Base-by-base conservation (phyloP, 192 early-diverging fungal species). In the Coemansia erecta region DNA sequence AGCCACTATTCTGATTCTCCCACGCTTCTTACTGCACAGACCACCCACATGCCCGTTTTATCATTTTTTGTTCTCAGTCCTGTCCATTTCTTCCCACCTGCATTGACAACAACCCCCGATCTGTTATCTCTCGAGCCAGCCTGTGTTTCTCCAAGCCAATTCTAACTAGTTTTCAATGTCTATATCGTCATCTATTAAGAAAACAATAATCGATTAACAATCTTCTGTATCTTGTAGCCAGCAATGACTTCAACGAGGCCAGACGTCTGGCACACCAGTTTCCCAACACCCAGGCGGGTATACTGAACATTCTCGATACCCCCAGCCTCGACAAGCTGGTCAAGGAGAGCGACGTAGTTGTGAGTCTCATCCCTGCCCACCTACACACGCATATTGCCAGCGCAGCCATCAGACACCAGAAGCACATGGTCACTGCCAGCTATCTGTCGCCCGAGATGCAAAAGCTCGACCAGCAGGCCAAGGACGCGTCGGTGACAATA, bases 381-480 rank as follows among this genome's bases (percentile, higher is more conserved):
- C 81, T 98, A 54, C 81, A 82, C 60, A 69, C 78, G 14, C 64
- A 51, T 3, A 42, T 82, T 2, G 81, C 81, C 11, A 80, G 88
- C 41, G 73, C 80, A 3, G 90, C 92, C 22, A 86, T 98, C 54
- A 81, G 86, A 48, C 78, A 91, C 61, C 85, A 85, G 60, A 98
- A 94, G 75, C 89, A 93, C 70, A 89, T 97, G 84, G 92, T 97
- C 19, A 99, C 97, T 14, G 92, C 97, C 47, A 92, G 89, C 73
- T 99, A 99, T 70, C 89, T 97, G 45, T 95, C 93, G 8, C 84
- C 90, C 3, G 95, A 88, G 18, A 99, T 99, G 97, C 62, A 83
- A 61, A 79, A 60, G 13, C 76, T 91, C 39, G 85, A 96, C 65
- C 67, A 82, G 35, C 83, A 79, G 6, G 97, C 97, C 7, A 84